Conservation (phyloP, 108 stramenopile species). For the Pseudonitzschia multiseries region DNA sequence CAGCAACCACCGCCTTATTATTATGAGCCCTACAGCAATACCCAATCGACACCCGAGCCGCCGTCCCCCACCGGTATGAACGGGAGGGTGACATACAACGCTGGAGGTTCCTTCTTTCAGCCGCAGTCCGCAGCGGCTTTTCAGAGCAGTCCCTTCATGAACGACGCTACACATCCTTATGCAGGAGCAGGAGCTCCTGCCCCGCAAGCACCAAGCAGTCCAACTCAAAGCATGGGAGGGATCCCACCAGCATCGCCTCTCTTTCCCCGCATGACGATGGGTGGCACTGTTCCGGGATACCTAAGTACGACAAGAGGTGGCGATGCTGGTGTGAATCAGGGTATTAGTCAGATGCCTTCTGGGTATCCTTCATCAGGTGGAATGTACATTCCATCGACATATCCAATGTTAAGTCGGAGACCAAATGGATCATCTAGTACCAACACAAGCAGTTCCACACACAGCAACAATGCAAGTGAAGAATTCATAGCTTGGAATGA, state of each 20-base stretch:
- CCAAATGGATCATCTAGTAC: slow-evolving; percentile 11
- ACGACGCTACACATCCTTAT: slow-evolving; percentile 18
- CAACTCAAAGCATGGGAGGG: slow-evolving; percentile 31
- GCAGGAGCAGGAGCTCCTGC: slow-evolving; percentile 15
- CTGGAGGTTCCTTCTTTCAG: slow-evolving; percentile 37
- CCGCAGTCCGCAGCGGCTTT: slow-evolving; percentile 18
- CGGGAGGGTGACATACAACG: slow-evolving; percentile 25
- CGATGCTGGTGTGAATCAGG: not conserved
- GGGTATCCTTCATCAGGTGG: slow-evolving; percentile 7
- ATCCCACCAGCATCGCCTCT: slow-evolving; percentile 53
- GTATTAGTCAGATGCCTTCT: slow-evolving; percentile 9
- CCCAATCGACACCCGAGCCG: slow-evolving; percentile 42
- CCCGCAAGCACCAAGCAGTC: slow-evolving; percentile 32
- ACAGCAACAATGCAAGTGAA: slow-evolving; percentile 3
- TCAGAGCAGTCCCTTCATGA: slow-evolving; percentile 24
- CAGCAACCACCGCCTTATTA: slow-evolving; percentile 34
- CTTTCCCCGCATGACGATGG: slow-evolving; percentile 39
- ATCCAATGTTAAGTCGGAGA: slow-evolving; percentile 4
- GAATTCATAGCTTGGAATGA: slow-evolving; percentile 36
- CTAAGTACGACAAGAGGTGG: slow-evolving; percentile 15
- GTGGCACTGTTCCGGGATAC: slow-evolving; percentile 10
- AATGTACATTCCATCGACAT: not conserved
- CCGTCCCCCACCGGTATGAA: slow-evolving; percentile 30
- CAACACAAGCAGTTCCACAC: not conserved
- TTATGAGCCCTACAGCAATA: slow-evolving; percentile 29